Base-by-base conservation (phyloP, 2,329 filamentous ascomycete species). In the Aureobasidium sp. region DNA sequence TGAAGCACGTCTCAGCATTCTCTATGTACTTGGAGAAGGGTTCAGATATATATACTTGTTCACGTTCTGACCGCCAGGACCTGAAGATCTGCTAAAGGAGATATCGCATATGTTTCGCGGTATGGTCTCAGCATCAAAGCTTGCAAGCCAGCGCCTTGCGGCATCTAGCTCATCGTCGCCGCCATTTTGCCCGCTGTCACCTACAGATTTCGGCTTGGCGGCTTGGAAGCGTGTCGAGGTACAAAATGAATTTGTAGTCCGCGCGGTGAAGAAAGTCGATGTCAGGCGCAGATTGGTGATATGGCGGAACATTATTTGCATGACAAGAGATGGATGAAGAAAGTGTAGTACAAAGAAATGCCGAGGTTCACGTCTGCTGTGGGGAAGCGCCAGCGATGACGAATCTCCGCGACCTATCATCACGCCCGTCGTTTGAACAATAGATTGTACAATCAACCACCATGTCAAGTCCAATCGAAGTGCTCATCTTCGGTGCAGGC, bases 401-500 rank as follows among this genome's bases (percentile, higher is more conserved):
- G n/a, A n/a, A n/a, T n/a, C n/a, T n/a, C n/a, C n/a, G n/a, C n/a
- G n/a, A n/a, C n/a, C n/a, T n/a, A n/a, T n/a, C n/a, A n/a, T n/a
- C n/a, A n/a, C n/a, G n/a, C n/a, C n/a, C n/a, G n/a, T n/a, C n/a
- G n/a, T n/a, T n/a, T n/a, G n/a, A n/a, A n/a, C n/a, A n/a, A n/a
- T n/a, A n/a, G n/a, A n/a, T n/a, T n/a, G n/a, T n/a, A 35, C 42
- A 34, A 35, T 6, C 52, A 25, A 49, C 10, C 45, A 54, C 11
- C 16, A 56, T 58, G 53, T 47, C 54, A 34, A 19, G 22, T 16
- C 69, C 74, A n/a, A 70, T 76, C 22, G 75, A 83, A 58, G 71
- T 86, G 53, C 75, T 86, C 54, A 83, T 87, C 59, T 78, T 86
- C 55, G 84, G 84, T 63, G 84, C 83, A 19, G 84, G 84, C 59